Evolutionary conservation across 371 early-diverging fungal genomes (phyloP).

Genomic region (Mortierella sp.): DNA sequence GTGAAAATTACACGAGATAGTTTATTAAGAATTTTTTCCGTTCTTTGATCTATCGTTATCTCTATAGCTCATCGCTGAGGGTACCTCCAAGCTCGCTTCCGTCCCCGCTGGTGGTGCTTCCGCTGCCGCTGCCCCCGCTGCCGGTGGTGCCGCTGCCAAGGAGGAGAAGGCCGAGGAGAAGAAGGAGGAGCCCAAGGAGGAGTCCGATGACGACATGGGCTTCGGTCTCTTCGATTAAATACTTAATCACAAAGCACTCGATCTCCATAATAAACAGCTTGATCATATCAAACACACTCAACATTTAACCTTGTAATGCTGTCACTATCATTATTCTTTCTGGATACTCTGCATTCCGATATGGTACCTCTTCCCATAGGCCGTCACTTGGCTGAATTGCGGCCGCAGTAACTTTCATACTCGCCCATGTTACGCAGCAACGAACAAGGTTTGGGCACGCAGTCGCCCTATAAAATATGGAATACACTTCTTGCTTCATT

Average conservation of each 20-base stretch:
- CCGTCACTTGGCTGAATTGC: not conserved
- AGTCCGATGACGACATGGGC: constrained; percentile 69
- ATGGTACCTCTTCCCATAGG: not conserved
- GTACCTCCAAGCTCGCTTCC: constrained; percentile 92
- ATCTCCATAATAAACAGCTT: constrained; percentile 20
- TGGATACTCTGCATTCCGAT: not conserved
- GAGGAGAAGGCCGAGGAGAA: constrained; percentile 58
- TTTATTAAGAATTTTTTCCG: not conserved
- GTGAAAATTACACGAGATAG: too few species aligned
- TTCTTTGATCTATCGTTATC: not conserved
- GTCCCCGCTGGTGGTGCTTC: constrained; percentile 92
- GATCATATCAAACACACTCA: constrained; percentile 13
- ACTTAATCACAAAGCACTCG: constrained; percentile 4
- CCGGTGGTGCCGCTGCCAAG: constrained; percentile 55
- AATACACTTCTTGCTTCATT: not conserved
- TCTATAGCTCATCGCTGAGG: constrained; percentile 87
- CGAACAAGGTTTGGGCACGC: constrained; percentile 4
- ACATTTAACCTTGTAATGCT: too few species aligned
- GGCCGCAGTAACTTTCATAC: constrained; percentile 13
- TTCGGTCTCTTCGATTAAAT: constrained; percentile 73
- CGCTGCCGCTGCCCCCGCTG: constrained; percentile 68
- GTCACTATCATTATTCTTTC: not conserved
- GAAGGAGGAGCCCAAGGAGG: constrained; percentile 70
- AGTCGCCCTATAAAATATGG: not conserved
- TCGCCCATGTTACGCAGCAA: not conserved